A percentile compares a stretch with the other conserved stretches of the same genome.
Evolutionary conservation across 2,329 filamentous ascomycete species (phyloP).

Genomic region (Arthroderma sp.): DNA sequence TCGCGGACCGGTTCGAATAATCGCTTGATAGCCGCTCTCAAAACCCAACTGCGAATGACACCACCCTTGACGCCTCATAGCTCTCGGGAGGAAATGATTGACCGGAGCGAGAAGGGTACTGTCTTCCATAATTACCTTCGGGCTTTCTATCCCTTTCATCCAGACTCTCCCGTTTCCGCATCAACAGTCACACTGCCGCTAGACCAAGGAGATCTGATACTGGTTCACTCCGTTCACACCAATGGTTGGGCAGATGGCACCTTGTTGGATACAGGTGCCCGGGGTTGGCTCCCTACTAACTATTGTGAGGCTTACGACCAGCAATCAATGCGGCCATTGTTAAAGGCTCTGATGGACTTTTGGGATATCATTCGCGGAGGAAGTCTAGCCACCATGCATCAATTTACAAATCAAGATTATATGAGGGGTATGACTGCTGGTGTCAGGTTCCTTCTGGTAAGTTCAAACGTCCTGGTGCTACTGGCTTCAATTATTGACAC

Average conservation of each 20-base stretch:
- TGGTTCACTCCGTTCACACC: constrained; percentile 92
- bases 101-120: constrained; percentile 35
- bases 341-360: constrained; percentile 78
- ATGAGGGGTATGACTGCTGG: constrained; percentile 90
- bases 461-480: constrained; percentile 23
- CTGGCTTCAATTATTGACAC: background rate
- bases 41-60: constrained; percentile 47
- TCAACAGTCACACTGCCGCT: constrained; percentile 80
- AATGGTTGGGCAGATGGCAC: constrained; percentile 99
- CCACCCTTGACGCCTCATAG: constrained; percentile 63
- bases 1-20: constrained; percentile 4
- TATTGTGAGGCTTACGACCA: constrained; percentile 95
- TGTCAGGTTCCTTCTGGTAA: constrained; percentile 75
- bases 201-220: constrained; percentile 77
- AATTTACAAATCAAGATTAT: constrained; percentile 84
- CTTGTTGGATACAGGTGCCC: constrained; percentile 65
- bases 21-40: constrained; percentile 8
- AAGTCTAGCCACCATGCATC: constrained; percentile 57
- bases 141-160: constrained; percentile 86
- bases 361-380: constrained; percentile 81
- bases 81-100: constrained; percentile 42
- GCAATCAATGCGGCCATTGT: constrained; percentile 66
- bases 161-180: constrained; percentile 61
- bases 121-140: constrained; percentile 90
- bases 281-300: constrained; percentile 95